Conservation (phyloP, 768 basidiomycete genomes). For the Pulveroboletus sp. region DNA sequence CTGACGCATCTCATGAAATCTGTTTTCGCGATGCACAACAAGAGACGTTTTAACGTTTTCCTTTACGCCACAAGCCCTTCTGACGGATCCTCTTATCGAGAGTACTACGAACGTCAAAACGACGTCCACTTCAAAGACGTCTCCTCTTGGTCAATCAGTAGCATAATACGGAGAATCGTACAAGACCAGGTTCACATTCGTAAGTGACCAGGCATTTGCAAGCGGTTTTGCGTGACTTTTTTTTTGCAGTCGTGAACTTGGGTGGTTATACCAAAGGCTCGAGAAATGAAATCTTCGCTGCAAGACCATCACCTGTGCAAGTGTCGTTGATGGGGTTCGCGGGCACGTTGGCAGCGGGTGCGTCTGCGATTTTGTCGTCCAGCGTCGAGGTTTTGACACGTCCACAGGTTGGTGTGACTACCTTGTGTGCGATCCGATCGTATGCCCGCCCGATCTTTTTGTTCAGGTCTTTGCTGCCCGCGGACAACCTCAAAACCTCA, state of each 20-base stretch:
- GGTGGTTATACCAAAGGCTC: slow-evolving; percentile 53
- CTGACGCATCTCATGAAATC: slow-evolving; percentile 51
- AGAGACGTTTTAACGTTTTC: slow-evolving; percentile 37
- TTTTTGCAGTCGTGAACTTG: slow-evolving; percentile 38
- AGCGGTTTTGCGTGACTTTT: background rate
- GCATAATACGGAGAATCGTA: slow-evolving; percentile 38
- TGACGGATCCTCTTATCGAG: slow-evolving; percentile 43
- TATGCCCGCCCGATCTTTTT: slow-evolving; percentile 40
- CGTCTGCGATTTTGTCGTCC: slow-evolving; percentile 2
- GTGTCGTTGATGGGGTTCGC: slow-evolving; percentile 50
- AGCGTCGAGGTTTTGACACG: background rate
- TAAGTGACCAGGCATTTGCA: slow-evolving; percentile 17
- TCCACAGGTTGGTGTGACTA: slow-evolving; percentile 46
- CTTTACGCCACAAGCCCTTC: slow-evolving; percentile 48
- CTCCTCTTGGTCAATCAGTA: slow-evolving; percentile 34
- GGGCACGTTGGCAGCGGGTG: slow-evolving; percentile 41
- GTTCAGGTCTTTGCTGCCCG: slow-evolving; percentile 30
- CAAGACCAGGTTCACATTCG: slow-evolving; percentile 45
- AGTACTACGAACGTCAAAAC: slow-evolving; percentile 38
- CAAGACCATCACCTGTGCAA: slow-evolving; percentile 45
- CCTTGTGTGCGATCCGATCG: slow-evolving; percentile 41
- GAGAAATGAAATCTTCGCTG: slow-evolving; percentile 49
- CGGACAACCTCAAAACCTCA: slow-evolving; percentile 2
- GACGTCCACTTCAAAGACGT: slow-evolving; percentile 40
- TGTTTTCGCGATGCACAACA: slow-evolving; percentile 44